Base-by-base conservation (phyloP, 768 basidiomycete species). In the Piloderma croceum region DNA sequence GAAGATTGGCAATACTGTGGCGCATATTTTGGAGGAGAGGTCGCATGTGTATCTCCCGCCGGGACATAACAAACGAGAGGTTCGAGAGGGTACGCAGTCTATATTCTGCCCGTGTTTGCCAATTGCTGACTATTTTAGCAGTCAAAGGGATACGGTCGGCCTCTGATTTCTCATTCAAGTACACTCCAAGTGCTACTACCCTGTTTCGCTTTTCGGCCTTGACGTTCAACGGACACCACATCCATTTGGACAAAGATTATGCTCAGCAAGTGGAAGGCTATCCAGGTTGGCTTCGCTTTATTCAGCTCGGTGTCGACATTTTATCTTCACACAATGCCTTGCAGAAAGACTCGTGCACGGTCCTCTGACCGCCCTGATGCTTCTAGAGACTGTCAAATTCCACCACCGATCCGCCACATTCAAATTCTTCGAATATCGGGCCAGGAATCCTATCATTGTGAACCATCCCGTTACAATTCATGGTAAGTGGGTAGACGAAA, bases 171-270 rank as follows among this genome's bases (percentile, higher is more conserved):
- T 71, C 76, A 4, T 81, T 87, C 57, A 68, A 63, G 22, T 88
- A 79, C 53, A 75, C 62, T 11, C 88, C 88, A 3, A 77, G 73
- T 19, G 60, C 77, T 24, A 78, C 80, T 7, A 87, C 83, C 1
- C 65, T 91, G 17, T 92, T 92, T 66, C 79, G 87, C 18, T 92
- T 83, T 62, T 90, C 87, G 4, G 86, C 89, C 15, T 67, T 92
- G 18, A 90, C 81, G 48, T 89, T 88, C 65, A 91, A 92, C 50
- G 84, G 77, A 10, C 89, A 92, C 49, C 72, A 79, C 49, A 86
- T 92, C 48, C 89, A 92, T 60, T 73, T 90, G 20, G 86, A 90
- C 62, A 77, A 77, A 43, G 76, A 80, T 18, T 88, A 81, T 54
- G 77, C 83, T 5, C 76, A 73, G 32, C 60, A 63, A 19, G 68